Evolutionary conservation across 441 rosid species (phyloP).

Genomic region (Euphorbia schlechtendalii): DNA sequence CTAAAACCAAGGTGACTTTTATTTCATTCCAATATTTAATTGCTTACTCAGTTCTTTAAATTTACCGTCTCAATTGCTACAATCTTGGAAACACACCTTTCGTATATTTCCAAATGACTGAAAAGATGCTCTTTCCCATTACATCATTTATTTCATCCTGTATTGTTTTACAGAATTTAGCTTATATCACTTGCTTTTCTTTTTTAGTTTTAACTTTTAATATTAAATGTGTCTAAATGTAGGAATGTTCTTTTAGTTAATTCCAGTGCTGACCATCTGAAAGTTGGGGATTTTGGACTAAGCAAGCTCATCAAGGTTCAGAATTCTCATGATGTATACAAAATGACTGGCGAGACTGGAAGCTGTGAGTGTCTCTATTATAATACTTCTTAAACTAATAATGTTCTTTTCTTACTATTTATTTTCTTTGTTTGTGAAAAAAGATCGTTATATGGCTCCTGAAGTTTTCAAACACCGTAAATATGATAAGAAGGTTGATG

Average conservation of each 20-base stretch:
- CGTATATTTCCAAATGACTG: neutral
- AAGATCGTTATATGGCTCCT: constrained; percentile 99
- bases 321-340: constrained; percentile 95
- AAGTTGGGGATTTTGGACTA: constrained; percentile 98
- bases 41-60: neutral
- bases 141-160: constrained; percentile 9
- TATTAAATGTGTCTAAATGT: constrained; percentile 15
- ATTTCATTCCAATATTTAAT: constrained; percentile 4
- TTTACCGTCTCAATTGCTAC: constrained; percentile 1
- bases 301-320: constrained; percentile 98
- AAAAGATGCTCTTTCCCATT: neutral
- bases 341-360: constrained; percentile 99
- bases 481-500: constrained; percentile 98
- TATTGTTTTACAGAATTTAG: constrained; percentile 4
- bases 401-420: constrained; percentile 16
- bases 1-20: constrained; percentile 76
- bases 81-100: constrained; percentile 1
- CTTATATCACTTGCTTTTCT: neutral
- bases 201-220: constrained; percentile 11
- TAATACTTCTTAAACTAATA: constrained; percentile 10
- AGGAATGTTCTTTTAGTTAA: constrained; percentile 98
- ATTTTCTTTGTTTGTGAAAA: constrained; percentile 18
- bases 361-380: constrained; percentile 65
- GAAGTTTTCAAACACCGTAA: constrained; percentile 95
- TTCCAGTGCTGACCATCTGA: constrained; percentile 87